Base-by-base conservation (phyloP, 768 basidiomycete genomes). In the Macrolepiota fuliginosa region DNA sequence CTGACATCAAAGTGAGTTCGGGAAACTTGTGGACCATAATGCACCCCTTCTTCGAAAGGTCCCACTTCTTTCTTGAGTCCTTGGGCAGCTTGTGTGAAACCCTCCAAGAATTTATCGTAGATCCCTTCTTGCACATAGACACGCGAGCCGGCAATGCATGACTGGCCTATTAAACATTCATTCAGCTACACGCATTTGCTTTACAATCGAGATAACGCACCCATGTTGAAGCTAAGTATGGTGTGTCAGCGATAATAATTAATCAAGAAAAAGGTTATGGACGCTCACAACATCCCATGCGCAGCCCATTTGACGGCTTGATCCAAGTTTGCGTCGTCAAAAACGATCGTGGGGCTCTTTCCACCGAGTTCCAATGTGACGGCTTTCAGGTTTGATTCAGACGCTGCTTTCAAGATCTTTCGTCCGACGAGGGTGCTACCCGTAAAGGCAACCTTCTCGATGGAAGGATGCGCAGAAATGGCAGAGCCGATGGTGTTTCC, bases 141-240 rank as follows among this genome's bases (percentile, higher is more conserved):
- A 63, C 94, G 84, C 22, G 91, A 89, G 12, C 92, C 90, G 10
- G 91, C 91, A 66, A 84, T 85, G 76, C 93, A 94, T 17, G 81
- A 78, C 73, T 94, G 92, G 25, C 93, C 60, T 54, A 27, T 10
- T 17, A 6, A 25, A 17, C 12, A 1, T 39, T 4, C 5, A 49
- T 17, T 39, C 13, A 29, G 13, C 40, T 13, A 13, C 3, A 13
- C 12, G 12, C 40, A 42, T 13, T 13, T 42, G 13, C 9, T 12
- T 12, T 17, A 25, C 10, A 13, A 42, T 10, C 7, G 4, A 2
- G 29, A 17, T 15, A 45, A 57, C 51, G 9, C 40, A 70, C 68
- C 74, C 70, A 71, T 73, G 63, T 76, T 72, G 64, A 69, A 63
- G 61, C 68, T 70, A 42, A 24, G 3, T 32, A 24, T 29, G 27